phyloP scores from a whole-genome alignment of 140 eudicot genomes.

The Stevia rebaudiana region DNA sequence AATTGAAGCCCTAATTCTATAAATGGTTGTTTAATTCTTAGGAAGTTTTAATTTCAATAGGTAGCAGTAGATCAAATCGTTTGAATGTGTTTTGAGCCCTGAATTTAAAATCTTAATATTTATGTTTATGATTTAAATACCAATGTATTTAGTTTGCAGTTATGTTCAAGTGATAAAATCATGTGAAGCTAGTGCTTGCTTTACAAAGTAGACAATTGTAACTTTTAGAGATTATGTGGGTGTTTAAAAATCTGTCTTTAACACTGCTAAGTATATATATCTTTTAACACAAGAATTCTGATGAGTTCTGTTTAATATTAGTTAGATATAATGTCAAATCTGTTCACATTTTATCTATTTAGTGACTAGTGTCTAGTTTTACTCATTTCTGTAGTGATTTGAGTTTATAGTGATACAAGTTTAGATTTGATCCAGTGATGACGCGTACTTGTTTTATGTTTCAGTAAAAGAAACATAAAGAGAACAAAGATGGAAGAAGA shows the following conservation, averaged over 20 bases:
- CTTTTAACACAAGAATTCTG: not conserved
- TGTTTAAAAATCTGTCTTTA: not conserved
- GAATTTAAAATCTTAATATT: not conserved
- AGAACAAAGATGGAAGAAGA: constrained; percentile 58
- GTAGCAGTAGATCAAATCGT: not conserved
- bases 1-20: not conserved
- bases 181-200: not conserved
- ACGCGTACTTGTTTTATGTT: not conserved
- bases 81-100: not conserved
- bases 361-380: too few species aligned
- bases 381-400: not conserved
- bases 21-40: not conserved
- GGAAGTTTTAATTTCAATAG: not conserved
- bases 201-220: not conserved
- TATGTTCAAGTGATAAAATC: not conserved
- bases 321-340: not conserved
- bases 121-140: not conserved
- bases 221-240: not conserved
- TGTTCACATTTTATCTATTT: not conserved
- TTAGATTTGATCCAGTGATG: not conserved
- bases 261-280: not conserved
- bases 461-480: constrained; percentile 18
- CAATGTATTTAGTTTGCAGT: not conserved
- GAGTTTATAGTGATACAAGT: constrained; percentile 6
- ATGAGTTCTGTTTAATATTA: not conserved